Base-by-base conservation (phyloP, 2,329 filamentous ascomycete species). In the Exophiala lecanii-corni region DNA sequence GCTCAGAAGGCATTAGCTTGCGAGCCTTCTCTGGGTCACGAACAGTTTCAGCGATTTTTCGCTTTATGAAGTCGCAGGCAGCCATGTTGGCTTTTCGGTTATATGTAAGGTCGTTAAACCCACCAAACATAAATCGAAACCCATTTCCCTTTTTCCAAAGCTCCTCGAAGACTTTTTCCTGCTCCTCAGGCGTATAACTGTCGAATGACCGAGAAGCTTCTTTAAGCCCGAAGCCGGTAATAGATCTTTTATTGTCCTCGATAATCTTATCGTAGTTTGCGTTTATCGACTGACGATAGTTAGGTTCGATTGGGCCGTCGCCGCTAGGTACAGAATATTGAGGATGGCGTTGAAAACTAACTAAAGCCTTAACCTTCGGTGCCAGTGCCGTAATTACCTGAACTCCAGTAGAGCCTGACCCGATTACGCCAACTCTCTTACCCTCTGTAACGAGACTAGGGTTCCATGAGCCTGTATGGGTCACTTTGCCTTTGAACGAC, bases 1-100 rank as follows among this genome's bases (percentile, higher is more conserved):
- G 76, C 30, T 74, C 59, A 39, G 78, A 71, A 1, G 70, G 76
- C 61, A 20, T 48, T 4, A 65, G 55, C 2, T 52, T 44, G 4
- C 43, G 34, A 7, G 50, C 54, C 35, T 58, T 64, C 16, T 51
- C 38, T 5, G 58, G 59, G 38, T 65, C 61, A 10, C 55, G 50
- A 6, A 66, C 58, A 2, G 46, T 55, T n/a, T 42, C 25, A 2
- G 43, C 7, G 26, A 64, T 64, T 45, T 62, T 62, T n/a, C 54
- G 53, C 16, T 54, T 49, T 41, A 66, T 59, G 49, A 66, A 70
- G 6, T 64, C 52, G 41, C 59, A 63, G 0, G 62, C 62, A 17
- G 57, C 59, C n/a, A 60, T 50, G 44, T 71, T 70, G n/a, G 65
- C 66, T n/a, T 59, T 57, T 23, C 57, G 43, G 45, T 68, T 55